Conservation (phyloP, 306 rosid species). For the Abrus precatorius region DNA sequence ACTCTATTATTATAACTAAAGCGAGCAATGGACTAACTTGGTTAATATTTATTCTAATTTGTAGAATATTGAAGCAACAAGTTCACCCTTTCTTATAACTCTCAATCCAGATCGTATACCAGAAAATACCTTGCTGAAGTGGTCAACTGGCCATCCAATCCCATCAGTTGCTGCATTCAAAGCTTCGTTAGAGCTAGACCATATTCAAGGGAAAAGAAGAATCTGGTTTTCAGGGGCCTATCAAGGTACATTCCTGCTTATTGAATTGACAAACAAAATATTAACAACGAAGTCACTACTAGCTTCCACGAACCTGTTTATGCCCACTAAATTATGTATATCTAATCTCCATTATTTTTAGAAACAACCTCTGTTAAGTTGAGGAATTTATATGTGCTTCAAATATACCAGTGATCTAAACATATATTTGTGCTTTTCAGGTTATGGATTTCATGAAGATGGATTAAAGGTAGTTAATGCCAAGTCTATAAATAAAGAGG, state of each 20-base stretch:
- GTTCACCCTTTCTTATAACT: constrained; percentile 79
- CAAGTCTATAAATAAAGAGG: constrained; percentile 3
- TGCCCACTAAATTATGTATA: neutral
- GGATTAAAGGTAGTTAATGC: constrained; percentile 76
- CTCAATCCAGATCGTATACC: constrained; percentile 84
- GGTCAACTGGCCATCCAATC: constrained; percentile 85
- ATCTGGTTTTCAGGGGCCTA: constrained; percentile 96
- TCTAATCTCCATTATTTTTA: constrained; percentile 8
- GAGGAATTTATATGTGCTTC: constrained; percentile 2
- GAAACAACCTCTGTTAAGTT: neutral
- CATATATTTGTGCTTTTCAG: constrained; percentile 55
- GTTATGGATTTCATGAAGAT: constrained; percentile 97
- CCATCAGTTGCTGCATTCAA: constrained; percentile 89
- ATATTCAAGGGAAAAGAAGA: constrained; percentile 88
- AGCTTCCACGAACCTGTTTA: constrained; percentile 2
- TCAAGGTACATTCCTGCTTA: constrained; percentile 65
- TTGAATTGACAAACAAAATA: constrained; percentile 9
- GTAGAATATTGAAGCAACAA: constrained; percentile 80
- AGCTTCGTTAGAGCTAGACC: constrained; percentile 71
- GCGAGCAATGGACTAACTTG: constrained; percentile 6
- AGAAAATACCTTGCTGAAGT: constrained; percentile 68
- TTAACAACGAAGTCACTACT: neutral
- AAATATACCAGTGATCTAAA: constrained; percentile 17
- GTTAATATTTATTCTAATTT: constrained; percentile 42
- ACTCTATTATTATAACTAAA: neutral